Evolutionary conservation across 2,329 filamentous ascomycete species (phyloP).

Genomic region (Colletotrichum tamarilloi): DNA sequence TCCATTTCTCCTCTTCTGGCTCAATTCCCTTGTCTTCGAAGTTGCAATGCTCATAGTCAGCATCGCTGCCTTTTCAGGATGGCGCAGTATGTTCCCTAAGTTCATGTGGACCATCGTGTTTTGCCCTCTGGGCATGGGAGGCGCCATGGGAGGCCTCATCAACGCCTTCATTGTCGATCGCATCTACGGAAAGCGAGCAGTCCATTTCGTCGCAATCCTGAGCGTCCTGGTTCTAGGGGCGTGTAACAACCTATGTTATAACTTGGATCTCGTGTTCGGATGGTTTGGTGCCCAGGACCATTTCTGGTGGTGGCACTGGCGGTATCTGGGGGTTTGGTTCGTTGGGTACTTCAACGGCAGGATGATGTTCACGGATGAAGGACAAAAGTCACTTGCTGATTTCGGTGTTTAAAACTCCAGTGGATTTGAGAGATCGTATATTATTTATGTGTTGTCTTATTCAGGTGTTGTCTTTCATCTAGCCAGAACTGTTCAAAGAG

Average conservation of each 20-base stretch:
- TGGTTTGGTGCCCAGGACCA: conserved; percentile 1
- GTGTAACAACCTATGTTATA: background rate
- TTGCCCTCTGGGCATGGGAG: conserved; percentile 4
- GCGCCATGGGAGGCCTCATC: conserved; percentile 4
- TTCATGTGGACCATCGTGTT: background rate
- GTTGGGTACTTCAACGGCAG: background rate
- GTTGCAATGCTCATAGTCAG: conserved; percentile 3
- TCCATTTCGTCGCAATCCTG: background rate
- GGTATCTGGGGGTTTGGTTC: background rate
- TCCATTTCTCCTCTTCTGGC: background rate
- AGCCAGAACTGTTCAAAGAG: too few relatives aligned
- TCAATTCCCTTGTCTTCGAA: conserved; percentile 6
- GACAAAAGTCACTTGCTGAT: background rate
- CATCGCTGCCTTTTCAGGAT: background rate
- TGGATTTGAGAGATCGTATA: too few relatives aligned
- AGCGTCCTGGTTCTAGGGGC: background rate
- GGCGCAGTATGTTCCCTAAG: background rate
- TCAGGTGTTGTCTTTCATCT: background rate
- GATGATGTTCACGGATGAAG: background rate
- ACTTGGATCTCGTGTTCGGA: background rate
- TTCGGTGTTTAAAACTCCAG: background rate
- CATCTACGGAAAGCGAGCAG: background rate
- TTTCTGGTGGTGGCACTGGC: conserved; percentile 15
- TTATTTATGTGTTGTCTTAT: too few relatives aligned
- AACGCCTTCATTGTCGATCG: conserved; percentile 9